Conservation (phyloP, 1,139 yeast species). For the Geotrichum carabidarum region DNA sequence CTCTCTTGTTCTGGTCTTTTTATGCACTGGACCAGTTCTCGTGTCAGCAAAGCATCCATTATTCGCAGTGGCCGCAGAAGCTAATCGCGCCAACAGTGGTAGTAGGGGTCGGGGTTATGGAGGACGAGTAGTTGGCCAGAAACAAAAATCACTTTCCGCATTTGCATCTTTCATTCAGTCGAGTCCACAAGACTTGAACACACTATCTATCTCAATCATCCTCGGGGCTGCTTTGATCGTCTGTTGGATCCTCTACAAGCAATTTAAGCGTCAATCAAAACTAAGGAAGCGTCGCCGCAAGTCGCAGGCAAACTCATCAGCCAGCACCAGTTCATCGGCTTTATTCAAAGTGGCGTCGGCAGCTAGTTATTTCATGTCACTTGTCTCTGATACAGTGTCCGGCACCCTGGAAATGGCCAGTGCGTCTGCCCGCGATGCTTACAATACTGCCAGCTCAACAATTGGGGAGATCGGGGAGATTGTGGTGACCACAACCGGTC, state of each 20-base stretch:
- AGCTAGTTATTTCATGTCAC: conserved; percentile 13
- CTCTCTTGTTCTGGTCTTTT: neutral
- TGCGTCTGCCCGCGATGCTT: conserved; percentile 33
- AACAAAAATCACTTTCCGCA: neutral
- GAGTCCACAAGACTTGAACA: too few relatives aligned
- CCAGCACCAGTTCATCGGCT: neutral
- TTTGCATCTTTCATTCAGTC: neutral
- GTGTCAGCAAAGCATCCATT: neutral
- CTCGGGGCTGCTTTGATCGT: too few relatives aligned
- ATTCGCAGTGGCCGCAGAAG: neutral
- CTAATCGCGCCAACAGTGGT: neutral
- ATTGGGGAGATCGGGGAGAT: conserved; percentile 20
- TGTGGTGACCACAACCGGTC: conserved; percentile 10
- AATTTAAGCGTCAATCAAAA: too few relatives aligned
- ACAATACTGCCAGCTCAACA: conserved; percentile 28
- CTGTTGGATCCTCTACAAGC: too few relatives aligned
- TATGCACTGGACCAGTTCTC: neutral
- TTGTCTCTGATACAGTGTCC: conserved; percentile 32
- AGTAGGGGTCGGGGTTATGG: neutral
- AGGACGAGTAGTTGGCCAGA: neutral
- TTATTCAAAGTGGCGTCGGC: conserved; percentile 11
- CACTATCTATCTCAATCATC: too few relatives aligned
- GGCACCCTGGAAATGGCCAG: conserved; percentile 38
- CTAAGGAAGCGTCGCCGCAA: too few relatives aligned
- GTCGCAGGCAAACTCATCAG: too few relatives aligned